Percentiles rank a stretch among this genome's conserved stretches.
Conservation (phyloP, 2,329 filamentous ascomycete genomes). For the Fusarium sp. region DNA sequence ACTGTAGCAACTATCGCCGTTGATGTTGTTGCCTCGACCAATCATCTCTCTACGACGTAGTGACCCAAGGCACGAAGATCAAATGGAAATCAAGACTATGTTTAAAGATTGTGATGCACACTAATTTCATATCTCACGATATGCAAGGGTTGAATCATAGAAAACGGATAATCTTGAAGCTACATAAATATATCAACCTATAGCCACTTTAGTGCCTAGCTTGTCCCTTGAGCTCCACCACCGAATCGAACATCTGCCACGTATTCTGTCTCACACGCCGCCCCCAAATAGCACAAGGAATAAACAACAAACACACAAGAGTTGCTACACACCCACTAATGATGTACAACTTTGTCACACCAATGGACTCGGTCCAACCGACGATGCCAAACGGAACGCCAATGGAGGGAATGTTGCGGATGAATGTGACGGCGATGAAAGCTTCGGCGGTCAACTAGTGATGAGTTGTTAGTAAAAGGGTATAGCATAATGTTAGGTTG, state of each 20-base stretch:
- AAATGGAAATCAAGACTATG: too few relatives aligned
- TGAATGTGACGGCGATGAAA: constrained; percentile 50
- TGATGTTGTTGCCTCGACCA: too few relatives aligned
- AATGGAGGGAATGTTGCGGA: constrained; percentile 50
- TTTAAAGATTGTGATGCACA: too few relatives aligned
- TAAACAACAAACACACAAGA: constrained; percentile 36
- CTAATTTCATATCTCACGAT: too few relatives aligned
- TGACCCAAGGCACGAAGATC: too few relatives aligned
- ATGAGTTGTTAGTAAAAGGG: fast-evolving
- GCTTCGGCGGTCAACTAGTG: constrained; percentile 43
- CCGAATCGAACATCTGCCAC: constrained; percentile 4
- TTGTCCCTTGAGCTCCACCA: background rate
- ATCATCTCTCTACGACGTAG: too few relatives aligned
- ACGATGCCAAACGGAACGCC: constrained; percentile 48
- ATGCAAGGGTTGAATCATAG: too few relatives aligned
- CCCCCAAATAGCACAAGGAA: constrained; percentile 50
- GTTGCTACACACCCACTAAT: constrained; percentile 43
- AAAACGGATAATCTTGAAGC: too few relatives aligned
- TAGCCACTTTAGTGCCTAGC: background rate
- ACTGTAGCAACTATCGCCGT: too few relatives aligned
- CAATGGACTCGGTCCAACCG: constrained; percentile 49
- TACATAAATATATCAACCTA: too few relatives aligned
- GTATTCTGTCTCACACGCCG: constrained; percentile 27
- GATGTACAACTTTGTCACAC: constrained; percentile 48
- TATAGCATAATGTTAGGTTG: fast-evolving